Conservation (phyloP, 23 red algal genomes). For the Gracilaria domingensis region DNA sequence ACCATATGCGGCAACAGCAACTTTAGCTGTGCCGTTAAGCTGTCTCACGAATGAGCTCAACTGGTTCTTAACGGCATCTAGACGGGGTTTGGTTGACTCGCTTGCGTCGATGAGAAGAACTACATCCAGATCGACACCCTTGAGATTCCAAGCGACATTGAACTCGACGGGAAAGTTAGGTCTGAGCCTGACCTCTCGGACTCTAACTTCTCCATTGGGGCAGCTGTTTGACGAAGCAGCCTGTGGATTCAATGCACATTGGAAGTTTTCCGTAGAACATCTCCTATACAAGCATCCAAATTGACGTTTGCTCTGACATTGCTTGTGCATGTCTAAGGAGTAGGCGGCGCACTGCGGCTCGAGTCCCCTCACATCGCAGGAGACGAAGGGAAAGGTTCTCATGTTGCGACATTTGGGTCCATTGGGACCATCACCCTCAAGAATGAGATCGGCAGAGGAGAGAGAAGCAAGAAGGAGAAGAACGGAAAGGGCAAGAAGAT, state of each 20-base stretch:
- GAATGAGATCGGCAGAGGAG: not conserved
- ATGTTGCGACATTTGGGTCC: not conserved
- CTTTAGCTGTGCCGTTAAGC: too few relatives aligned
- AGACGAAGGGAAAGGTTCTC: conserved; percentile 15
- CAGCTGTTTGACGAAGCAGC: not conserved
- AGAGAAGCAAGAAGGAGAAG: too few relatives aligned
- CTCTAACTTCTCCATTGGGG: not conserved
- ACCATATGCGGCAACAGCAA: too few relatives aligned
- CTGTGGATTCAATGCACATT: not conserved
- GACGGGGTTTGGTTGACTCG: too few relatives aligned
- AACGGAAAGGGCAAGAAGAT: too few relatives aligned
- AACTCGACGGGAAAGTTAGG: conserved; percentile 17
- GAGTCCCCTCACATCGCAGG: too few relatives aligned
- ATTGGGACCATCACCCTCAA: too few relatives aligned
- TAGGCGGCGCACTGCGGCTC: not conserved
- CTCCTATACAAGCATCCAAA: not conserved
- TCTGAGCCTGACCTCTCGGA: not conserved
- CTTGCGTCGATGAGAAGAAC: too few relatives aligned
- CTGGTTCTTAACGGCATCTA: too few relatives aligned
- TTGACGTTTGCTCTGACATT: not conserved
- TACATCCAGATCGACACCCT: too few relatives aligned
- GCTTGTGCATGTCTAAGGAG: not conserved
- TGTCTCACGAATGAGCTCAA: too few relatives aligned
- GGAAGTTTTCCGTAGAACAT: not conserved
- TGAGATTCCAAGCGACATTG: not conserved